Evolutionary conservation across 305 asterid genomes (phyloP), one percentile per base, ranked within the genome.

Genomic region (Plantago lanceolata): DNA sequence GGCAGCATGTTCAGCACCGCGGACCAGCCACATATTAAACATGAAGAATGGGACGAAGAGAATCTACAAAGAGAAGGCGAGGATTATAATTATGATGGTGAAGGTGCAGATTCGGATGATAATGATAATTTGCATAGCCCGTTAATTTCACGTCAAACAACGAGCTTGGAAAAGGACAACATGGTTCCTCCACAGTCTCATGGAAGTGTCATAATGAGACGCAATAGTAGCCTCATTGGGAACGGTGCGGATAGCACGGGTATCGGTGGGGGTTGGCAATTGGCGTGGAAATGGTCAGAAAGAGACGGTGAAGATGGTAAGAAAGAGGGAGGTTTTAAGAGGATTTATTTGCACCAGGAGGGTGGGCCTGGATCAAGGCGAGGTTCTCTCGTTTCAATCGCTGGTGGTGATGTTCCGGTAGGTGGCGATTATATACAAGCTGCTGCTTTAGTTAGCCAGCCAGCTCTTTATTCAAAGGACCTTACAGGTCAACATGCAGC

Each of bases 221-320:
- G 53, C 50, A 12, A 61, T 35, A 72, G 44, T 43, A 63, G 66
- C 61, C 61, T 68, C 21, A 5, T 58, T 50, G 62, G 83, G 44
- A 94, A 84, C 21, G 75, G 81, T 1, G 79, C 47, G 11, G 77
- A 86, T 35, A 73, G 95, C 75, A 81, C 68, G 91, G 97, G 96
- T 6, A 88, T 85, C 17, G 97, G 96, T 5, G 96, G 97, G 35
- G 97, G 97, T 59, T 90, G 96, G 97, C 96, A 90, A 61, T 58
- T 90, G 57, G 97, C 97, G 6, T 90, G 67, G 87, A 83, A 78
- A 64, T 81, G 81, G 77, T 67, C 67, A 55, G 86, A 79, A 61
- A 77, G 73, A 58, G 84, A 80, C 40, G 70, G 77, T 26, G 57
- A 69, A 63, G 79, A 82, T 29, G 97, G 96, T 21, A 76, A 73